Base-by-base conservation (phyloP, 2,329 filamentous ascomycete species). In the Cordyceps militaris region DNA sequence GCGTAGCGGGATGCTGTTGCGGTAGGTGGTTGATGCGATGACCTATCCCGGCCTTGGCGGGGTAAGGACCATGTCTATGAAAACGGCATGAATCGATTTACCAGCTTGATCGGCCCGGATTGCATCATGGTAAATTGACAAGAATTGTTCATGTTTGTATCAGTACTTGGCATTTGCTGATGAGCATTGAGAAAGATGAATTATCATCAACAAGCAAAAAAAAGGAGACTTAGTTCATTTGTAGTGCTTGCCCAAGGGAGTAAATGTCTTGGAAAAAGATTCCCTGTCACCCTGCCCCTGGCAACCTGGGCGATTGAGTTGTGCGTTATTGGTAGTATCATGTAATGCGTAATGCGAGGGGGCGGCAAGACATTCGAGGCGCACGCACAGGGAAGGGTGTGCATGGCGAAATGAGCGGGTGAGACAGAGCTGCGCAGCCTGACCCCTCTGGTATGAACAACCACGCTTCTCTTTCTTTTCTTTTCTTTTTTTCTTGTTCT, bases 331-430 rank as follows among this genome's bases (percentile, higher is more conserved):
- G 14, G 32, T 32, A 32, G 30, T 32, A 32, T n/a, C 26, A 13
- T 16, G n/a, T 14, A 44, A n/a, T 21, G 13, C 21, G 3, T 47
- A 9, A 50, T 55, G 52, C 38, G 52, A 55, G 52, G 52, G 42
- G 52, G 52, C 40, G 51, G 52, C 52, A 43, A 55, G 52, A 55
- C 52, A 55, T 55, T 19, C n/a, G 38, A 44, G 49, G 14, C 49
- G 49, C 48, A 38, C 30, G 28, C 16, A 23, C 47, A 34, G 26
- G 6, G 30, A 49, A 16, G n/a, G n/a, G 34, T 50, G 48, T 21
- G 32, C 48, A 42, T 43, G 24, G 10, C 34, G 52, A 55, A 36
- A 46, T 46, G 52, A 55, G 40, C 28, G 26, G 24, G 34, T 38
- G 34, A 38, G 34, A 38, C 34, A 38, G 8, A 38, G 34, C 34